phyloP scores from a whole-genome alignment of 352 stramenopile genomes.

The Globisporangium acanthophoron region DNA sequence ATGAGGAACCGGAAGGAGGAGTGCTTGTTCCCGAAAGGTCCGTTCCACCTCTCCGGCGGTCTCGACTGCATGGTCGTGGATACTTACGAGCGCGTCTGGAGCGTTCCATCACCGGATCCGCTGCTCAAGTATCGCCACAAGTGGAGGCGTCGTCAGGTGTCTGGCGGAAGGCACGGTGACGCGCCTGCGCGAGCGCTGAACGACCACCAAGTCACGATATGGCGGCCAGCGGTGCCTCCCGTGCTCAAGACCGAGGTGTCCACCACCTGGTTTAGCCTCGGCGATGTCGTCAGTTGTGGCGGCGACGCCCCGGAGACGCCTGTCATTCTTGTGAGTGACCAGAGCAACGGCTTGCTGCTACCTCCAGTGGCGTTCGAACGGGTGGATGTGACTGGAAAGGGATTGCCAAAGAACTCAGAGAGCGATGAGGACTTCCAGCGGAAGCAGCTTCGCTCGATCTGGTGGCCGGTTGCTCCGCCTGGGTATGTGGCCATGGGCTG shows the following conservation, averaged over 20 bases:
- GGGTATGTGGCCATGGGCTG: constrained; percentile 77
- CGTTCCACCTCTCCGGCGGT: constrained; percentile 57
- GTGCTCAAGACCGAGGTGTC: constrained; percentile 25
- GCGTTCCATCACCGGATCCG: constrained; percentile 70
- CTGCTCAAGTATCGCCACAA: constrained; percentile 77
- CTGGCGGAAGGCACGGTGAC: constrained; percentile 3
- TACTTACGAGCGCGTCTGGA: constrained; percentile 82
- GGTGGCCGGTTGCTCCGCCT: constrained; percentile 75
- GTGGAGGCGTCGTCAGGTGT: constrained; percentile 52
- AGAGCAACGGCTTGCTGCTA: constrained; percentile 36
- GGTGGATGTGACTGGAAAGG: constrained; percentile 79
- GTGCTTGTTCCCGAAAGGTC: constrained; percentile 60
- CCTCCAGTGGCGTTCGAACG: constrained; percentile 74
- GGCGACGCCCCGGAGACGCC: constrained; percentile 51
- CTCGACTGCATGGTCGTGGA: constrained; percentile 68
- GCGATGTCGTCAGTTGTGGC: constrained; percentile 62
- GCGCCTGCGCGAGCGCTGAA: constrained; percentile 36
- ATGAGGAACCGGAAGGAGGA: constrained; percentile 34
- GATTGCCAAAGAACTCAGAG: constrained; percentile 70
- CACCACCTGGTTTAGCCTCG: constrained; percentile 61
- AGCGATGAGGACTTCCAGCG: constrained; percentile 66
- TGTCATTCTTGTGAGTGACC: constrained; percentile 58
- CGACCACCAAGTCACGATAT: constrained; percentile 67
- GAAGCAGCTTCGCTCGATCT: constrained; percentile 81
- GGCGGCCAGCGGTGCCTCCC: constrained; percentile 48